Evolutionary conservation across 2,329 filamentous ascomycete genomes (phyloP), one percentile per base, ranked within the genome.

Genomic region (Colletotrichum phormii): DNA sequence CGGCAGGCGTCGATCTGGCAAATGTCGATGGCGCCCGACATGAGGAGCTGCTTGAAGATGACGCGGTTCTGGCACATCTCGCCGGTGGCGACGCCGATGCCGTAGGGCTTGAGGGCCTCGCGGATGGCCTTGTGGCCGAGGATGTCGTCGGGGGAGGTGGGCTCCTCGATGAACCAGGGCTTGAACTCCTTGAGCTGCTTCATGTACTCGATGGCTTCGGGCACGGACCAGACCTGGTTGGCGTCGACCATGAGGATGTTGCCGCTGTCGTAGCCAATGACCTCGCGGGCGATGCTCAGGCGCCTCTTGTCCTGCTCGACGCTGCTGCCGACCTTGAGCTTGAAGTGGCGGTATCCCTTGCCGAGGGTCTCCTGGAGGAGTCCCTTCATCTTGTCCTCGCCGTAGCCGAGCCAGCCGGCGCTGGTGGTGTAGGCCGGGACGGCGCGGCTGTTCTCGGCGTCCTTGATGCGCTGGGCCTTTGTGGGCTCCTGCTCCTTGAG

Each of bases 31-130:
- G 95, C 94, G 63, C 93, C 93, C 2, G 90, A 87, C 80, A 92
- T 90, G 64, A 98, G 89, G 73, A 97, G 89, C 84, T 98, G 95
- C 88, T 97, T 98, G 90, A 97, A 97, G 78, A 97, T 90, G 76
- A 97, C 94, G 51, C 95, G 91, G 86, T 97, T 98, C 86, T 97
- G 95, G 85, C 94, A 97, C 94, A 97, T 97, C 85, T 98, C 95
- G 75, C 95, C 95, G 0, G 95, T 97, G 8, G 95, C 95, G 5
- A 97, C 95, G 71, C 94, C 94, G 77, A 98, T 94, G 70, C 89
- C 90, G 79, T 91, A 86, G 0, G 93, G 91, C 77, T 89, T 88
- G 12, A 98, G 90, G 4, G 95, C 95, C 74, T 96, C 92, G 64
- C 94, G 91, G 78, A 97, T 91, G 4, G 94, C 92, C 80, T 93